These are phyloP conservation scores for Boletus rubroflammeus DNA, from an alignment of 768 basidiomycete species.

Conservation along the genomic window DNA sequence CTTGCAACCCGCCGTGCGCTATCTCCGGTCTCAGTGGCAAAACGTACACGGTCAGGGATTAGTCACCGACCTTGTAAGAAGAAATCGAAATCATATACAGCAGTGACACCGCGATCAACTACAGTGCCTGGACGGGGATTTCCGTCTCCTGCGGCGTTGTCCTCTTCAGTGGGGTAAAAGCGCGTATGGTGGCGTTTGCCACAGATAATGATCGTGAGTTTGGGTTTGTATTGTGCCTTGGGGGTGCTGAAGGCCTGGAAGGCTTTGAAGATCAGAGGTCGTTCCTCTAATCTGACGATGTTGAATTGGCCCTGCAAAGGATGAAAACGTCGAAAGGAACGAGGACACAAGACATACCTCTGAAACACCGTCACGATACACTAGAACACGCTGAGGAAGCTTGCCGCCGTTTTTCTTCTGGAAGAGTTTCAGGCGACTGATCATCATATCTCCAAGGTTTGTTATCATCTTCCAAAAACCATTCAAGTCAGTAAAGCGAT, in stretches of 20 bases:
- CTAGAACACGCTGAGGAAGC: conserved; percentile 46
- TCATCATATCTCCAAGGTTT: conserved; percentile 47
- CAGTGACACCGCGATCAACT: conserved; percentile 52
- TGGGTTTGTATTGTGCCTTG: conserved; percentile 40
- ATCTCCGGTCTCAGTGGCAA: not conserved
- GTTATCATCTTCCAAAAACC: conserved; percentile 41
- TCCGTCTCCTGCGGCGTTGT: conserved; percentile 41
- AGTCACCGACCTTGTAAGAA: conserved; percentile 44
- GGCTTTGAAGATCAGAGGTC: conserved; percentile 41
- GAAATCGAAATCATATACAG: conserved; percentile 54
- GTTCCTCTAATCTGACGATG: conserved; percentile 42
- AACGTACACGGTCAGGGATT: not conserved
- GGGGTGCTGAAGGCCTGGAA: conserved; percentile 39
- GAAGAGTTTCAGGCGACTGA: conserved; percentile 43
- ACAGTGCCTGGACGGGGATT: conserved; percentile 53
- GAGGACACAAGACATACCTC: conserved; percentile 43
- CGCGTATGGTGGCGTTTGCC: conserved; percentile 59
- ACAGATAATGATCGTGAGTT: conserved; percentile 51
- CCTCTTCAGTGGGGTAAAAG: conserved; percentile 48
- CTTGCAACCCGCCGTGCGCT: conserved; percentile 46
- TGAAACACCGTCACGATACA: conserved; percentile 75
- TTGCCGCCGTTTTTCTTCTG: conserved; percentile 29
- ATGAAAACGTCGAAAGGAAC: conserved; percentile 9
- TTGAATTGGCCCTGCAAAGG: conserved; percentile 44
- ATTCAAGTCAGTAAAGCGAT: not conserved